Conservation (phyloP, 257 asterid species). For the Nyctanthes arbortristis region DNA sequence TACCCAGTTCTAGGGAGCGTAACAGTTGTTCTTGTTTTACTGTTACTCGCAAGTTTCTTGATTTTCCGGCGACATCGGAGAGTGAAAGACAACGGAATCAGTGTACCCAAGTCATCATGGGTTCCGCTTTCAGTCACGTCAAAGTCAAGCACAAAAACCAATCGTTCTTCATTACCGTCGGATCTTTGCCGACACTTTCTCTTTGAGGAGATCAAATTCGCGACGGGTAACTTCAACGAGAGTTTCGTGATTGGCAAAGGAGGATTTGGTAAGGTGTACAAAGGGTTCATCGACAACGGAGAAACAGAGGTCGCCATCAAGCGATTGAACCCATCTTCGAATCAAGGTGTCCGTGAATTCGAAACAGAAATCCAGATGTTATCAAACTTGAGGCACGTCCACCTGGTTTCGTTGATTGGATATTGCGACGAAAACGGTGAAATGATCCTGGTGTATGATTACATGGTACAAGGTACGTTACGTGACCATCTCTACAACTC, state of each 20-base stretch:
- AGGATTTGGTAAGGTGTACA: no score
- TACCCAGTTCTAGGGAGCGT: conserved; percentile 37
- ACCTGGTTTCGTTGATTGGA: conserved; percentile 67
- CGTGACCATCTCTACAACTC: conserved; percentile 54
- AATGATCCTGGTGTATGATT: conserved; percentile 74
- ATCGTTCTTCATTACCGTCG: conserved; percentile 31
- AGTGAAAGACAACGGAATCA: no score
- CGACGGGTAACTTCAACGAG: conserved; percentile 45
- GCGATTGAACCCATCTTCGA: no score
- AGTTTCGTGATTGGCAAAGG: conserved; percentile 46
- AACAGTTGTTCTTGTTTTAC: conserved; percentile 24
- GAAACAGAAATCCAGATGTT: conserved; percentile 62
- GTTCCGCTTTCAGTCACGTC: conserved; percentile 32
- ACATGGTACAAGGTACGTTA: conserved; percentile 59
- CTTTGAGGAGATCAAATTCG: conserved; percentile 47
- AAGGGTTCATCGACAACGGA: no score
- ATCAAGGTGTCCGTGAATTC: conserved; percentile 59
- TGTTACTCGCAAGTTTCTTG: no score
- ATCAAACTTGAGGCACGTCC: no score
- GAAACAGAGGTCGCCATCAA: no score
- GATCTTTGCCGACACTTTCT: conserved; percentile 40
- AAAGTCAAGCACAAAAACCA: conserved; percentile 27
- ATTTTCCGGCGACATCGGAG: no score
- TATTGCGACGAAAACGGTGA: conserved; percentile 57
- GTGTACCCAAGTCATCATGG: conserved; percentile 40